Evolutionary conservation across 2,329 filamentous ascomycete species (phyloP), one percentile per base, ranked within the genome.

Genomic region (Blumeriella jaapii): DNA sequence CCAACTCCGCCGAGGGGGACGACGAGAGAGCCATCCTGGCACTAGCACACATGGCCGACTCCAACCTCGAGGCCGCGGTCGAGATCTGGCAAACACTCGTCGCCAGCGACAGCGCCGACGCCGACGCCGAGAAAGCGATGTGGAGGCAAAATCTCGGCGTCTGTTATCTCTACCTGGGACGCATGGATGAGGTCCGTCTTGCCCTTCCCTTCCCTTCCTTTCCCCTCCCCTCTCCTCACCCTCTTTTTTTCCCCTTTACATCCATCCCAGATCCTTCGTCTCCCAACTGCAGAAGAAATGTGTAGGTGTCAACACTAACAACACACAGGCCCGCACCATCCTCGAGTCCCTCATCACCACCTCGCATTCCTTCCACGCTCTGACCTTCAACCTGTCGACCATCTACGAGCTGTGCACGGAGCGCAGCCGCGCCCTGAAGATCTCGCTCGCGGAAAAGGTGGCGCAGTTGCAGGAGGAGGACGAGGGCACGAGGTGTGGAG

Each of bases 321-420:
- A 10, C 5, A 17, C 15, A 30, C 40, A 83, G 68, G 81, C 83
- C 1, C 73, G 74, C 10, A 58, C 64, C 9, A 59, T 82, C 1
- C 62, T 95, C 3, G 79, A 89, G 50, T 59, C 61, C 0, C 60
- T 93, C 8, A 64, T 86, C 0, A 65, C 73, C 3, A 56, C 63
- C 1, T 72, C 76, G 1, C 64, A 73, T 25, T 71, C 74, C 0
- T 95, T 89, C 39, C 78, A 82, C 44, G 82, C 82, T 1, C 61
- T 94, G 2, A 71, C 93, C 0, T 93, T 95, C 60, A 96, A 96
- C 55, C 60, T 98, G 9, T 76, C 78, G 8, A 96, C 89, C 0
- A 74, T 94, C 50, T 96, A 93, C 55, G 91, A 96, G 59, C 68
- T 96, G 6, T 91, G 82, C 55, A 87, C 82, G 0, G 87, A 96